These are phyloP conservation scores for Microcyclospora tardicrescens DNA, from an alignment of 2,329 filamentous ascomycete species.

Conservation along the genomic window DNA sequence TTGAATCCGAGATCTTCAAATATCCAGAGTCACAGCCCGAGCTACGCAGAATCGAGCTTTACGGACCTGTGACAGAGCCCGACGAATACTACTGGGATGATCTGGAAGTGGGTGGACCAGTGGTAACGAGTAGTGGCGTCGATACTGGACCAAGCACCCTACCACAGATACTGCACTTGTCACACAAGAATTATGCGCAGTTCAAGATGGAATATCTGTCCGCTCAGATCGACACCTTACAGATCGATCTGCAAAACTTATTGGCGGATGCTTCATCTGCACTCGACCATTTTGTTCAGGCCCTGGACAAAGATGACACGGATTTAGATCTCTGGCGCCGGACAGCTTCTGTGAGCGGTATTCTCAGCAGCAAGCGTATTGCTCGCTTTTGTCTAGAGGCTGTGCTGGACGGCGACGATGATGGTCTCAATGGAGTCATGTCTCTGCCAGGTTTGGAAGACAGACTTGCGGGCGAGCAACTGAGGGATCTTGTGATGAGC, in stretches of 20 bases:
- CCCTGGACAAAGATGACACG: slow-evolving; percentile 51
- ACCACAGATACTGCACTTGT: slow-evolving; percentile 79
- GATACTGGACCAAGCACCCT: slow-evolving; percentile 70
- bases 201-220: slow-evolving; percentile 58
- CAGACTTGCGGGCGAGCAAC: slow-evolving; percentile 39
- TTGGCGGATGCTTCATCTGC: slow-evolving; percentile 28
- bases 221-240: slow-evolving; percentile 13
- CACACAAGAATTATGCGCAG: slow-evolving; percentile 91
- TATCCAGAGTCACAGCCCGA: slow-evolving; percentile 80
- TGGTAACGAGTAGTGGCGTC: slow-evolving; percentile 39
- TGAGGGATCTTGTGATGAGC: slow-evolving; percentile 35
- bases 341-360: slow-evolving; percentile 43
- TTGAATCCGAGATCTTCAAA: slow-evolving; percentile 85
- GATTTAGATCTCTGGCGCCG: slow-evolving; percentile 53
- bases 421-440: slow-evolving; percentile 39
- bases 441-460: slow-evolving; percentile 47
- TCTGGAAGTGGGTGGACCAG: slow-evolving; percentile 26
- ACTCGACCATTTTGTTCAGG: slow-evolving; percentile 45
- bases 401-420: slow-evolving; percentile 48
- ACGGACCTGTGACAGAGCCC: slow-evolving; percentile 31
- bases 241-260: slow-evolving; percentile 17
- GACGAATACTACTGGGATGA: slow-evolving; percentile 22
- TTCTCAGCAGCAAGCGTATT: slow-evolving; percentile 45
- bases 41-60: slow-evolving; percentile 56
- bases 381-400: slow-evolving; percentile 51